A percentile compares a stretch with the other conserved stretches of the same genome.
Conservation (phyloP, 2,329 filamentous ascomycete genomes). For the Incumbomyces delicatus region DNA sequence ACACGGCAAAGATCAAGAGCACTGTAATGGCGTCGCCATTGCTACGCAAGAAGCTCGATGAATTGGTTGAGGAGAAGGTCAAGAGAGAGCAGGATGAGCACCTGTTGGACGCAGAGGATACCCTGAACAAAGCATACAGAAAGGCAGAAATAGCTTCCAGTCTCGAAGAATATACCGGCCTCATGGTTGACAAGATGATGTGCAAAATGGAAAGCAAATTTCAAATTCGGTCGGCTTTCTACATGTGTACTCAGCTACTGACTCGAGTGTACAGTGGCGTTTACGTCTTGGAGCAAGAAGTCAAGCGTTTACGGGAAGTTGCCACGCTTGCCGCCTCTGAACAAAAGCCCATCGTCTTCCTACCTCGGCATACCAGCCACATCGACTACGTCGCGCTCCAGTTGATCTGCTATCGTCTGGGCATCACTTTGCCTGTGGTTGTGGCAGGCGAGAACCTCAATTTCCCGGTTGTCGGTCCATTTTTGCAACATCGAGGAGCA, state of each 20-base stretch:
- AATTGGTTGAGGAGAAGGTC: constrained; percentile 66
- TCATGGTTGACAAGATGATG: constrained; percentile 90
- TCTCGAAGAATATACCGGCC: constrained; percentile 70
- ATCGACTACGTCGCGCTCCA: constrained; percentile 94
- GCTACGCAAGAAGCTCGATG: constrained; percentile 61
- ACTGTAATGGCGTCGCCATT: constrained; percentile 66
- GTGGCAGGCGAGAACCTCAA: constrained; percentile 96
- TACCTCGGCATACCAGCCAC: constrained; percentile 89
- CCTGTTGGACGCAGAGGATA: constrained; percentile 11
- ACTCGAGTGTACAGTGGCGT: constrained; percentile 93
- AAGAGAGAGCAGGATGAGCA: constrained; percentile 69
- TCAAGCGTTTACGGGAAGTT: constrained; percentile 68
- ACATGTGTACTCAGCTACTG: constrained; percentile 74
- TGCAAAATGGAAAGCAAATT: constrained; percentile 96
- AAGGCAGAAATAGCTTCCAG: constrained; percentile 59
- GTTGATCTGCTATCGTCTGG: constrained; percentile 87
- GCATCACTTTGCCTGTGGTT: constrained; percentile 78
- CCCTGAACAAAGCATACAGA: constrained; percentile 33
- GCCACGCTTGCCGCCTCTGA: constrained; percentile 73
- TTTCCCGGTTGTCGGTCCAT: constrained; percentile 78
- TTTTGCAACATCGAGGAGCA: constrained; percentile 78
- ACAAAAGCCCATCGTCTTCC: constrained; percentile 90
- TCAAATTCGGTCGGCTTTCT: constrained; percentile 89
- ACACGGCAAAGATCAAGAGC: constrained; percentile 79
- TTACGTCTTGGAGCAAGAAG: constrained; percentile 90